A percentile compares a stretch with the other conserved stretches of the same genome.
Evolutionary conservation across 495 filamentous ascomycete species (phyloP).

Genomic region (Friedmanniomyces endolithicus): DNA sequence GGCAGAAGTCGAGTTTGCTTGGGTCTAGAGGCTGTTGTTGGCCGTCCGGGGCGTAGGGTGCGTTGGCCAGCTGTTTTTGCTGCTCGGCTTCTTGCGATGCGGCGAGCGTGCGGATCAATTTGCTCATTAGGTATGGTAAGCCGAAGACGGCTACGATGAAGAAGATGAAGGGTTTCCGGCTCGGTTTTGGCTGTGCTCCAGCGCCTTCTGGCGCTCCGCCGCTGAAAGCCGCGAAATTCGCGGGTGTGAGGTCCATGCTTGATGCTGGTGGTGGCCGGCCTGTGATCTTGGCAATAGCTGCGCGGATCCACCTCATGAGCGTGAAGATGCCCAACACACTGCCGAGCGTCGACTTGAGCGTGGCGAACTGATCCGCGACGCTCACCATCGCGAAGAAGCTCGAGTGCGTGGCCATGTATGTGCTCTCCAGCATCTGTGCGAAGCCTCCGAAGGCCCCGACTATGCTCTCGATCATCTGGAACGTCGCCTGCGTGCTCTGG

Average conservation of each 20-base stretch:
- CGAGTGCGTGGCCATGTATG: constrained; percentile 99
- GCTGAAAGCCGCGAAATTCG: constrained; percentile 80
- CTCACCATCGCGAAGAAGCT: constrained; percentile 98
- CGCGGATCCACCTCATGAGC: constrained; percentile 83
- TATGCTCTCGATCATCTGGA: constrained; percentile 96
- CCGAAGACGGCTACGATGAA: constrained; percentile 92
- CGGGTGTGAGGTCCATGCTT: constrained; percentile 71
- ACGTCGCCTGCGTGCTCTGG: constrained; percentile 90
- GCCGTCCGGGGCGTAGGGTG: constrained; percentile 25
- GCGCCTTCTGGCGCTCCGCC: constrained; percentile 43
- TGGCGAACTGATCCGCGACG: constrained; percentile 93
- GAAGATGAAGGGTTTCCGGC: constrained; percentile 88
- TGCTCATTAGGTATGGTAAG: constrained; percentile 89
- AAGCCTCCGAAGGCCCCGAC: constrained; percentile 98
- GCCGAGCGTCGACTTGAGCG: constrained; percentile 84
- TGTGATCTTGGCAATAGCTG: constrained; percentile 83
- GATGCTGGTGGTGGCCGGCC: constrained; percentile 81
- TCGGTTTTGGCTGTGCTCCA: constrained; percentile 48
- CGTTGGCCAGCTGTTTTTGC: constrained; percentile 44
- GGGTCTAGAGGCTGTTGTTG: constrained; percentile 55
- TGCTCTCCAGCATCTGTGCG: constrained; percentile 98
- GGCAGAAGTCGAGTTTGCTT: constrained; percentile 85
- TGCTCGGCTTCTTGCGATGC: constrained; percentile 72
- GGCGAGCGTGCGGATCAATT: constrained; percentile 75
- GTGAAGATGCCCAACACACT: constrained; percentile 94